Evolutionary conservation across 495 filamentous ascomycete genomes (phyloP).

Genomic region (Lindgomyces ingoldianus): DNA sequence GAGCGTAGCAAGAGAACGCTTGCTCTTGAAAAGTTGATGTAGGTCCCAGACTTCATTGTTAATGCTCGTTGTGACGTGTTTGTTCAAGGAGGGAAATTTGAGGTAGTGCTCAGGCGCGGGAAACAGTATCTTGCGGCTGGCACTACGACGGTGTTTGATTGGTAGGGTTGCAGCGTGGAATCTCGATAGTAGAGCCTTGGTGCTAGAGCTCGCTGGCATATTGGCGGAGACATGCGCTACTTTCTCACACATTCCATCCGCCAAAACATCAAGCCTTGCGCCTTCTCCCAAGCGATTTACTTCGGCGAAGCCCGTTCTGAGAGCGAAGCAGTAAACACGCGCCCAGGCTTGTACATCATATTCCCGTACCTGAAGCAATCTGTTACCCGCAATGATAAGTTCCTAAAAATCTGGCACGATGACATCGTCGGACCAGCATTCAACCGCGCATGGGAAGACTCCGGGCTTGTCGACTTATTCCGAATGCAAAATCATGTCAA

Average conservation of each 20-base stretch:
- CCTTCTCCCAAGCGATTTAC: background rate
- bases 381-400: background rate
- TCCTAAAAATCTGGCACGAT: conserved; percentile 16
- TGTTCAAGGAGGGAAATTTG: too few species aligned
- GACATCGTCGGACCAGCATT: conserved; percentile 9
- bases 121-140: too few species aligned
- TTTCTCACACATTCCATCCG: background rate
- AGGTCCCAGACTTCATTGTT: too few species aligned
- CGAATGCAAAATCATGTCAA: background rate
- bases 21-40: background rate
- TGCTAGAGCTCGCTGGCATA: background rate
- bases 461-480: background rate
- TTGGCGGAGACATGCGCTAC: background rate
- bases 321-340: background rate
- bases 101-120: too few species aligned
- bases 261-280: background rate
- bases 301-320: background rate
- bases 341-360: conserved; percentile 3
- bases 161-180: too few species aligned
- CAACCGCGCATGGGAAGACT: conserved; percentile 14
- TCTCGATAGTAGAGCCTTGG: too few species aligned
- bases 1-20: background rate
- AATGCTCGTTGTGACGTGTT: too few species aligned
- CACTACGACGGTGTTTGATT: too few species aligned
- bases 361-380: conserved; percentile 3